phyloP scores from a whole-genome alignment of 1,139 yeast genomes.

The Blastobotrys aristatus region DNA sequence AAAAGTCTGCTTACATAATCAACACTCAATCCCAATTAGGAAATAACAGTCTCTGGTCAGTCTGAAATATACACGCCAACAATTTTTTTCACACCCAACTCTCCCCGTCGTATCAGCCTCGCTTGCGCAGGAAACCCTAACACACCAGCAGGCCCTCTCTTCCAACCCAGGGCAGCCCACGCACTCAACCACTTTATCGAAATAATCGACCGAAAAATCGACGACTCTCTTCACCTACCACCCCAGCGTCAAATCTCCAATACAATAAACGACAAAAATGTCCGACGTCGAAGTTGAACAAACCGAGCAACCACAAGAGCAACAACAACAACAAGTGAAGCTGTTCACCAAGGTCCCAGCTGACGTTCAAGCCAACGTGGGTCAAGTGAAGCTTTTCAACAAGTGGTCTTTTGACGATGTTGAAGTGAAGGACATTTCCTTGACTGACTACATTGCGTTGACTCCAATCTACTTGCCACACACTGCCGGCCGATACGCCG shows the following conservation, averaged over 20 bases:
- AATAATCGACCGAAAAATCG: too few relatives aligned
- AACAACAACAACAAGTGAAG: conserved; percentile 27
- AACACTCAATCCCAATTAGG: too few relatives aligned
- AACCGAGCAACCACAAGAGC: conserved; percentile 20
- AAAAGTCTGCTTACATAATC: too few relatives aligned
- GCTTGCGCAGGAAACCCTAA: too few relatives aligned
- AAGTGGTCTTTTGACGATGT: conserved; percentile 98
- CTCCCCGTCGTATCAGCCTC: too few relatives aligned
- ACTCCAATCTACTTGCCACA: conserved; percentile 97
- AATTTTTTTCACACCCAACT: too few relatives aligned
- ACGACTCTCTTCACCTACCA: background rate
- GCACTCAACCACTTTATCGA: too few relatives aligned
- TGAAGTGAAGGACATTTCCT: conserved; percentile 95
- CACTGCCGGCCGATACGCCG: conserved; percentile 99
- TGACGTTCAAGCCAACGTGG: conserved; percentile 94
- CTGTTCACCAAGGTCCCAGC: conserved; percentile 81
- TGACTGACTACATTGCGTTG: conserved; percentile 97
- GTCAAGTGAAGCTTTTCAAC: conserved; percentile 97
- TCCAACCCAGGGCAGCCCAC: too few relatives aligned
- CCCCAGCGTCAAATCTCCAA: background rate
- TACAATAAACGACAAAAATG: conserved; percentile 20
- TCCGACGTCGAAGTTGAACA: conserved; percentile 27
- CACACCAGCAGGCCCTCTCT: too few relatives aligned
- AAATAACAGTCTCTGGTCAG: too few relatives aligned
- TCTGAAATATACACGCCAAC: too few relatives aligned